Evolutionary conservation across 2,329 filamentous ascomycete genomes (phyloP).

Genomic region (Penicillium sp.): DNA sequence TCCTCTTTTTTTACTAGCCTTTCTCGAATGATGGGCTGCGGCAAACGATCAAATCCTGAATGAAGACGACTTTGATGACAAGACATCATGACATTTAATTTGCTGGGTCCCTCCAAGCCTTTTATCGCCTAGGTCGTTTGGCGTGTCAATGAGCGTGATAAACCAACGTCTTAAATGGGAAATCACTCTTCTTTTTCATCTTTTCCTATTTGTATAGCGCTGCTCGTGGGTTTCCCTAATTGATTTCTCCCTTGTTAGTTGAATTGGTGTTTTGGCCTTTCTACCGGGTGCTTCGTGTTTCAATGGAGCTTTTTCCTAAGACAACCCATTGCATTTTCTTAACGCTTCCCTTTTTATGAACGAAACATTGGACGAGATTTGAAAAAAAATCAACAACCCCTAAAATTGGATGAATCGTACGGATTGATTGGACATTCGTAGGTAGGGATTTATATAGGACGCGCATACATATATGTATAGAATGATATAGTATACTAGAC

Average conservation of each 20-base stretch:
- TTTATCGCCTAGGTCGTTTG: slow-evolving; percentile 30
- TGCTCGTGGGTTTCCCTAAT: slow-evolving; percentile 52
- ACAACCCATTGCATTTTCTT: slow-evolving; percentile 20
- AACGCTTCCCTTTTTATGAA: slow-evolving; percentile 2
- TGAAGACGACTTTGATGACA: slow-evolving; percentile 39
- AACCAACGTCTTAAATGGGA: slow-evolving; percentile 29
- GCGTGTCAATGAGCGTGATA: slow-evolving; percentile 33
- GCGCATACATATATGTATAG: neutral
- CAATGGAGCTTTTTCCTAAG: slow-evolving; percentile 11
- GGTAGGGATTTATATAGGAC: neutral
- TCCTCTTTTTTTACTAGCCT: slow-evolving; percentile 9
- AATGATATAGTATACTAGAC: neutral
- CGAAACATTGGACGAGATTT: slow-evolving; percentile 3
- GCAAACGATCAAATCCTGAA: slow-evolving; percentile 31
- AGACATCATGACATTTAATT: slow-evolving; percentile 36
- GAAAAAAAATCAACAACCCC: neutral
- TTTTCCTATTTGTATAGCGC: slow-evolving; percentile 30
- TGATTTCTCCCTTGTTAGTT: slow-evolving; percentile 39
- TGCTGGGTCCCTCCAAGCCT: slow-evolving; percentile 28
- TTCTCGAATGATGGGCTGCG: slow-evolving; percentile 19
- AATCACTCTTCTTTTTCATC: slow-evolving; percentile 23
- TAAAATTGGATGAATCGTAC: no score
- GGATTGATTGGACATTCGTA: neutral
- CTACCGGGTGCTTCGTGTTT: slow-evolving; percentile 12
- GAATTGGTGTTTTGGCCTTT: slow-evolving; percentile 24